Evolutionary conservation across 805 yeast genomes (phyloP), one percentile per base, ranked within the genome.

Genomic region (Jamesozyma jinghongensis): DNA sequence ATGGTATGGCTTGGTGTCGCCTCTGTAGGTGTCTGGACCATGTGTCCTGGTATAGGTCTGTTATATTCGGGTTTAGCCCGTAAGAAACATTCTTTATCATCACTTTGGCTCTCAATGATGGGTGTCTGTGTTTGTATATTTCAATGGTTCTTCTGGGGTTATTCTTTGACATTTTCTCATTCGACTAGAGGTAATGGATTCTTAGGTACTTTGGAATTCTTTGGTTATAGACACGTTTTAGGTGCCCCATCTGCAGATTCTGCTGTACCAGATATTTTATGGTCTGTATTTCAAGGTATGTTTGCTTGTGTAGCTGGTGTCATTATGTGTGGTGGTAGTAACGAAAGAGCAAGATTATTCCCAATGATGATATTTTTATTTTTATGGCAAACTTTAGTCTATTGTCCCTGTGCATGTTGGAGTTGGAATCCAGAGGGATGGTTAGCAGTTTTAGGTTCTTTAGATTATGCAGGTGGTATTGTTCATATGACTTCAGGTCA

Each of bases 121-220:
- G 86, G 94, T 17, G 79, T 78, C 17, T 79, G 92, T 51, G 68
- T 90, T 26, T 78, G 87, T 6, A 66, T 83, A 1, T 86, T 92
- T 75, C 96, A 92, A 63, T 90, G 98, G 97, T 92, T 87, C 66
- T 88, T 87, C 70, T 87, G 97, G 96, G 98, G 97, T 47, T 90
- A 84, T 65, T 85, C 97, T 12, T 72, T 92, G 43, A 81, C 86
- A 16, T 90, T 90, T 61, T 72, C 90, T 19, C 85, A 81, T 58
- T 66, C 71, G 43, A 78, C 76, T 13, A 59, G 61, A 36, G 74
- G 77, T 36, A 73, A 85, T 12, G 71, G 68, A 16, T 83, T 87
- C 64, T 70, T 86, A 50, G 98, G 98, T 42, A 75, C 85, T 45
- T 69, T 90, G 59, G 74, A 74, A 53, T 81, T 85, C 65, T 86